Evolutionary conservation across 306 rosid genomes (phyloP).

Genomic region (Mimosa pudica): DNA sequence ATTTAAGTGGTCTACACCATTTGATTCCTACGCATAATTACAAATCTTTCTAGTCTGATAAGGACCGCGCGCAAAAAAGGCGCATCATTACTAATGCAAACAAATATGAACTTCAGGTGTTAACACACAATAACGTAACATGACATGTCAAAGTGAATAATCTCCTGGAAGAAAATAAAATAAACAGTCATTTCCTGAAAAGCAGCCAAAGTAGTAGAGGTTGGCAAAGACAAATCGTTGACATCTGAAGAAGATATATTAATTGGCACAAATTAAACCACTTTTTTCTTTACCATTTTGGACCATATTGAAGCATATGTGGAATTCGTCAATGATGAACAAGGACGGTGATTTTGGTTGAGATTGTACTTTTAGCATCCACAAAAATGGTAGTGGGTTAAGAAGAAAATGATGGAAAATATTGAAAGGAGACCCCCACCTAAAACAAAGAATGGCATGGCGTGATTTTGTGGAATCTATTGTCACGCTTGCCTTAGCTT

Average conservation of each 20-base stretch:
- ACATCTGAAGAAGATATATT: not conserved
- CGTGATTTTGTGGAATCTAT: not conserved
- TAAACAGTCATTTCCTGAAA: not conserved
- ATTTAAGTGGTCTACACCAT: slow-evolving; percentile 31
- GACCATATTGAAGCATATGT: not conserved
- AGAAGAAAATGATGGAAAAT: slow-evolving; percentile 35
- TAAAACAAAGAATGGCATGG: slow-evolving; percentile 25
- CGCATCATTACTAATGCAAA: slow-evolving; percentile 25
- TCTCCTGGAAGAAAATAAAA: not conserved
- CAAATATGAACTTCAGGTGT: slow-evolving; percentile 31
- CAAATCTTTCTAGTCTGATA: slow-evolving; percentile 27
- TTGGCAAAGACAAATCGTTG: not conserved
- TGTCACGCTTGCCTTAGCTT: slow-evolving; percentile 31
- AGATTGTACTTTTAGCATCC: slow-evolving; percentile 17
- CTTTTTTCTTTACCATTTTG: not conserved
- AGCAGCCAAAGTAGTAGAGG: not conserved
- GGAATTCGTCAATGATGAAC: not conserved
- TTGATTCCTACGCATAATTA: not conserved
- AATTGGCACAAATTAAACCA: not conserved
- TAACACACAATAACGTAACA: not conserved
- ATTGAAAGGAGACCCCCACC: slow-evolving; percentile 25
- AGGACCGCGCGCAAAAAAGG: slow-evolving; percentile 21
- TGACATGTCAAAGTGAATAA: not conserved
- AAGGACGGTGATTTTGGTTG: slow-evolving; percentile 17
- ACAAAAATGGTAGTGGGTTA: slow-evolving; percentile 39